Evolutionary conservation across 2,329 filamentous ascomycete genomes (phyloP), one percentile per base, ranked within the genome.

Genomic region (Uncinocarpus reesii): DNA sequence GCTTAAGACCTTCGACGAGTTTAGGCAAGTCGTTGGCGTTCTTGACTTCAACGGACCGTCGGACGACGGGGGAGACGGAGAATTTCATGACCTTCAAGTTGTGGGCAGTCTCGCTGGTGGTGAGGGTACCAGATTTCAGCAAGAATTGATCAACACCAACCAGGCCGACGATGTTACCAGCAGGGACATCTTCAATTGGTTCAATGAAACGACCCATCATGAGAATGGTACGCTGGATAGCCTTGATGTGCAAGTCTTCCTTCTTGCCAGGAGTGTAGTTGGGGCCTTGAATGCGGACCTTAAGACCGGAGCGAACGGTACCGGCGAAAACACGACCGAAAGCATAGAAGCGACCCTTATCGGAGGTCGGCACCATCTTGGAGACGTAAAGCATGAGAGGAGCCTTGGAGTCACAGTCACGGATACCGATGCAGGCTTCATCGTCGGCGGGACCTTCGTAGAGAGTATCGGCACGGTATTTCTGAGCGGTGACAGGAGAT

Each of bases 41-140:
- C 87, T 96, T 96, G 79, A 95, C 90, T 76, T 95, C 87, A 66
- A 98, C 92, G 72, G 92, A 95, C 62, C 90, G 90, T 76, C 85
- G 90, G 60, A 98, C 92, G 75, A 98, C 92, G 64, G 92, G 92
- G 53, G 92, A 96, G 71, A 98, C 92, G 67, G 92, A 98, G 85
- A 98, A 98, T 80, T 95, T 96, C 92, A 98, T 98, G 76, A 98
- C 92, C 84, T 96, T 96, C 66, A 98, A 77, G 84, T 98, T 98
- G 84, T 98, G 92, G 70, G 92, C 90, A 58, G 87, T 93, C 61
- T 98, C 92, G 69, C 79, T 83, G 70, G 90, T 96, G 74, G 89
- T 95, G 64, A 98, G 85, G 66, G 92, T 98, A 84, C 92, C 92
- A 71, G 92, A 96, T 84, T 98, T 98, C 79, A 98, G 88, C 79